Base-by-base conservation (phyloP, 2,329 filamentous ascomycete species). In the Trichoderma sp. region DNA sequence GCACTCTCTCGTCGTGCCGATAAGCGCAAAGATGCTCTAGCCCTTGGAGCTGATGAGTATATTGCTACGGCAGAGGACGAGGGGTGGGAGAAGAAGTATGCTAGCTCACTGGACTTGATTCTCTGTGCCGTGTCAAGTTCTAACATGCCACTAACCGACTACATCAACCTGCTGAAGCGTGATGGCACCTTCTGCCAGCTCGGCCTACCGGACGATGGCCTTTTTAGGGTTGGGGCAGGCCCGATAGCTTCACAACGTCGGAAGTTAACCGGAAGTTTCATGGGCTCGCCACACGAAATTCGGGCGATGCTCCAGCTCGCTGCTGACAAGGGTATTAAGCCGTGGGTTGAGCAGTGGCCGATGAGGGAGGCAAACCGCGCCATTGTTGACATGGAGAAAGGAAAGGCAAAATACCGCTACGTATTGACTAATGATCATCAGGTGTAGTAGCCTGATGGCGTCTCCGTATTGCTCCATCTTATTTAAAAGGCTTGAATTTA, bases 141-240 rank as follows among this genome's bases (percentile, higher is more conserved):
- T 65, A 77, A 78, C 58, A 90, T 92, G 88, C 91, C 91, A 1
- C 77, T 92, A 36, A 80, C 81, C 70, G 81, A 87, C 59, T 93
- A 92, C 79, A 82, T 93, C 72, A 78, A 82, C 30, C 82, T 93
- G 9, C 82, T 93, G 43, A 84, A 86, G 72, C 80, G 84, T 17
- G 85, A 88, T 65, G 90, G 91, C 7, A 84, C 84, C 15, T 89
- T 92, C 75, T 85, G 92, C 71, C 89, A 92, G 79, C 85, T 93
- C 61, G 91, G 90, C 23, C 75, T 76, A 11, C 65, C 74, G 12
- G 69, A 72, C 15, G 68, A 70, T 23, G 72, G 70, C 34, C 59
- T 61, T 30, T 68, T 66, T 55, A 34, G 32, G 53, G 62, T 71
- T 26, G 70, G 88, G 90, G 66, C 81, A 79, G 50, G 26, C 6